phyloP scores from a whole-genome alignment of 768 basidiomycete species.

The Naganishia friedmannii region DNA sequence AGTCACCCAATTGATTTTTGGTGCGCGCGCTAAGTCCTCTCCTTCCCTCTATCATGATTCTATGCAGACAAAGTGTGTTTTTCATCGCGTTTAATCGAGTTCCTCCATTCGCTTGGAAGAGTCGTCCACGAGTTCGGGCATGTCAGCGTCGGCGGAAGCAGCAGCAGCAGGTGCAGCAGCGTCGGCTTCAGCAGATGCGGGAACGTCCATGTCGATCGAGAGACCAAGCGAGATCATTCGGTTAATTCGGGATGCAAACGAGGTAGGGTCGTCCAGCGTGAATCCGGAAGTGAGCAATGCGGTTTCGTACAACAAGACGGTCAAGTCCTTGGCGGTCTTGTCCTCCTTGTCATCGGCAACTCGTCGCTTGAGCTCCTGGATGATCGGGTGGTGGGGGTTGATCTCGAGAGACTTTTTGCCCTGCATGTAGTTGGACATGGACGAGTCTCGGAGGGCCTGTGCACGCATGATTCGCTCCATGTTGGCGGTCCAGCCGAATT shows the following conservation, averaged over 20 bases:
- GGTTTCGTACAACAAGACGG: constrained; percentile 93
- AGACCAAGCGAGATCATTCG: constrained; percentile 81
- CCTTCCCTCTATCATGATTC: background rate
- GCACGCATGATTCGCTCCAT: constrained; percentile 99
- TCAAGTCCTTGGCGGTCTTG: constrained; percentile 96
- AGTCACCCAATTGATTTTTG: constrained; percentile 19
- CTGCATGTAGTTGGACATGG: constrained; percentile 99
- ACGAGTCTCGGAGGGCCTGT: constrained; percentile 82
- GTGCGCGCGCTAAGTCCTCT: background rate
- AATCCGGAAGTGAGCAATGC: constrained; percentile 67
- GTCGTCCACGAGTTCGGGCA: constrained; percentile 32
- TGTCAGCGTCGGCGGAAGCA: constrained; percentile 27
- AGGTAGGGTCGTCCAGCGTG: constrained; percentile 89
- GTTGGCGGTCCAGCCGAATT: constrained; percentile 99
- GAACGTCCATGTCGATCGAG: constrained; percentile 60
- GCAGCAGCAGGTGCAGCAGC: constrained; percentile 71
- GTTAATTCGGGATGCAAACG: constrained; percentile 93
- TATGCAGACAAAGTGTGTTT: constrained; percentile 9
- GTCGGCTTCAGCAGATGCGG: constrained; percentile 53
- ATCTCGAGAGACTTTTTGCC: constrained; percentile 97
- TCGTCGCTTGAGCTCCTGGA: constrained; percentile 94
- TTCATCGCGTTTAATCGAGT: constrained; percentile 62
- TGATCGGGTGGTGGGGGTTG: constrained; percentile 84
- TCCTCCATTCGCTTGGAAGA: constrained; percentile 72
- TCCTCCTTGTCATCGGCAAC: constrained; percentile 96